Base-by-base conservation (phyloP, 345 rosid genomes). In the Ceriops tagal region DNA sequence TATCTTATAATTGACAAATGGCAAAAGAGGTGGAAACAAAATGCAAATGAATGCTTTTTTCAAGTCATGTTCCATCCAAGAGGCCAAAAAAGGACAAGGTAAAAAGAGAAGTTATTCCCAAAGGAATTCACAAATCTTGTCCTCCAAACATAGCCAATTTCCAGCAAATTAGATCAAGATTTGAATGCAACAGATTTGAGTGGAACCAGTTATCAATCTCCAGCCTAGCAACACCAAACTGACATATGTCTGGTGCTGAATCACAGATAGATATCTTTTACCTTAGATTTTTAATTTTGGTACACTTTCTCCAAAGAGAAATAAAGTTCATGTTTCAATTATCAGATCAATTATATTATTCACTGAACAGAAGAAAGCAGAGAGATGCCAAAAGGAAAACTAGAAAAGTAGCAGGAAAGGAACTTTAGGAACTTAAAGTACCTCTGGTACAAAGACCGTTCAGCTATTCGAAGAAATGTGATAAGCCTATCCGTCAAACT, bases 361-460 rank as follows among this genome's bases (percentile, higher is more conserved):
- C 6, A 19, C 9, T 30, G 21, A 46, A 24, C 18, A n/a, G 22
- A 32, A 63, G n/a, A 26, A 22, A 21, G 18, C 9, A 56, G 49
- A 27, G 47, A 30, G 46, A 39, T 22, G 26, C 30, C 31, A 3
- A 61, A 34, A 11, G 15, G 27, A 21, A 24, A 49, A 39, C 27
- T 19, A 16, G 51, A 22, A n/a, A 39, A 19, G 43, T 37, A 35
- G 3, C 18, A 37, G 13, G 1, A 15, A 22, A 13, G 22, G 47
- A 13, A 47, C 26, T 26, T 57, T 57, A 8, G 74, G 55, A 66
- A 66, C 65, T 70, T 34, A 64, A 64, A 69, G 66, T 82, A 92
- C 99, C 99, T 87, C 78, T 88, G 92, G 76, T 83, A 67, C 65
- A 91, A 80, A 61, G 97, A 93, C 61, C 92, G 89, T 58, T 95